Evolutionary conservation across 139 green algal species (phyloP), one percentile per base, ranked within the genome.

Genomic region (Tetraselmis striata): DNA sequence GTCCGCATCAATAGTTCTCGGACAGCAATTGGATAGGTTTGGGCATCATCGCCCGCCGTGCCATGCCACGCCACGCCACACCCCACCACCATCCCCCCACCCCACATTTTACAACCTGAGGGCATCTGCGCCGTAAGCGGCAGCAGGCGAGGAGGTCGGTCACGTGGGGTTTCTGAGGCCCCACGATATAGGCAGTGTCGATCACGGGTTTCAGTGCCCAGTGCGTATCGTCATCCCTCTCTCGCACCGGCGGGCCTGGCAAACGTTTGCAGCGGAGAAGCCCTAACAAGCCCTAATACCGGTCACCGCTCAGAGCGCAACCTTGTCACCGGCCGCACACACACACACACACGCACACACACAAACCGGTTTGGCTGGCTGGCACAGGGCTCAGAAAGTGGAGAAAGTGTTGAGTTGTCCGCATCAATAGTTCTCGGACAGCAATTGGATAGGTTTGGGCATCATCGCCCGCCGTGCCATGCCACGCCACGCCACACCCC

Each of bases 131-230:
- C n/a, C n/a, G n/a, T n/a, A n/a, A n/a, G n/a, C n/a, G n/a, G n/a
- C 5, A 67, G 18, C 45, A 67, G 45, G 5, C 45, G 45, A 67
- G 45, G 45, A 67, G 45, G 45, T 67, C 45, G 18, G 45, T 67
- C 45, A 67, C 5, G 45, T 67, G 45, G 45, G 45, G 45, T 67
- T 67, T 67, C 45, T 67, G 45, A 67, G 45, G 45, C 45, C 45
- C 45, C 45, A 67, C 45, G n/a, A 67, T 5, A 67, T 25, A 67
- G 5, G 45, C 45, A 67, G 18, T 67, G 18, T 67, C 45, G 45
- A 67, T 67, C 45, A 67, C 45, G 18, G 45, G 45, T 5, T 67
- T 67, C 45, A 67, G 45, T 81, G 74, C 22, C 77, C 80, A 32
- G 45, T 1, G 84, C 23, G 0, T n/a, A n/a, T n/a, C n/a, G n/a